These are phyloP conservation scores for Cetradonia linearis DNA, from an alignment of 495 filamentous ascomycete species.

Conservation along the genomic window DNA sequence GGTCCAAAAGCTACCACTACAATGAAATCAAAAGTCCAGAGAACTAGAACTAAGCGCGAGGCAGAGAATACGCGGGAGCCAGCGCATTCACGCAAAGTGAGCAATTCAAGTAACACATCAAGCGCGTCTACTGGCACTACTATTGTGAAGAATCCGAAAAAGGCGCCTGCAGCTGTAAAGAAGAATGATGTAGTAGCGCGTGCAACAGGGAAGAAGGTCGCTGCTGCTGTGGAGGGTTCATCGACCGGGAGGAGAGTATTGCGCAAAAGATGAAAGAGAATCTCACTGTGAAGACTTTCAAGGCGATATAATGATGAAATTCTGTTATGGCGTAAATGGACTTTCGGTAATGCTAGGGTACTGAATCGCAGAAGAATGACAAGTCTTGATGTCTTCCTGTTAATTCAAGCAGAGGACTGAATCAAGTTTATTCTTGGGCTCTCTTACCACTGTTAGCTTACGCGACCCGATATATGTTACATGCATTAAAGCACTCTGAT, in stretches of 20 bases:
- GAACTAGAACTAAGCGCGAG: slow-evolving; percentile 31
- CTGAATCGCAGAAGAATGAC: background rate
- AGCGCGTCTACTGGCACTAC: slow-evolving; percentile 44
- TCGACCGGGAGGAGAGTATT: slow-evolving; percentile 36
- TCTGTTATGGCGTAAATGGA: slow-evolving; percentile 6
- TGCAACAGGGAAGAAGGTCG: slow-evolving; percentile 37
- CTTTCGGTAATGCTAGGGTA: background rate
- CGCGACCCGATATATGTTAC: background rate
- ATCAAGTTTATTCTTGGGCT: background rate
- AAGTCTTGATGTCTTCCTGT: background rate
- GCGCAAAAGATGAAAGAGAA: slow-evolving; percentile 37
- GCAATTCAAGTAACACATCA: slow-evolving; percentile 37
- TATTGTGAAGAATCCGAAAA: slow-evolving; percentile 49
- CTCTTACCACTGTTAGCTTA: background rate
- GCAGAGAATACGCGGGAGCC: slow-evolving; percentile 27
- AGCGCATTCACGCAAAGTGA: slow-evolving; percentile 31
- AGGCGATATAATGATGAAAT: slow-evolving; percentile 7
- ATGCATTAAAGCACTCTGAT: background rate
- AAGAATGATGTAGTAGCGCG: slow-evolving; percentile 28
- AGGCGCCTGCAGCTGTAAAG: slow-evolving; percentile 39
- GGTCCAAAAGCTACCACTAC: slow-evolving; percentile 29
- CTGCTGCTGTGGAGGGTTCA: slow-evolving; percentile 31
- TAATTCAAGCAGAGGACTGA: background rate
- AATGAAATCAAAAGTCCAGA: slow-evolving; percentile 24
- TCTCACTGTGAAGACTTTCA: background rate